Evolutionary conservation across 768 basidiomycete species (phyloP).

Genomic region (Lentinula detonsa): DNA sequence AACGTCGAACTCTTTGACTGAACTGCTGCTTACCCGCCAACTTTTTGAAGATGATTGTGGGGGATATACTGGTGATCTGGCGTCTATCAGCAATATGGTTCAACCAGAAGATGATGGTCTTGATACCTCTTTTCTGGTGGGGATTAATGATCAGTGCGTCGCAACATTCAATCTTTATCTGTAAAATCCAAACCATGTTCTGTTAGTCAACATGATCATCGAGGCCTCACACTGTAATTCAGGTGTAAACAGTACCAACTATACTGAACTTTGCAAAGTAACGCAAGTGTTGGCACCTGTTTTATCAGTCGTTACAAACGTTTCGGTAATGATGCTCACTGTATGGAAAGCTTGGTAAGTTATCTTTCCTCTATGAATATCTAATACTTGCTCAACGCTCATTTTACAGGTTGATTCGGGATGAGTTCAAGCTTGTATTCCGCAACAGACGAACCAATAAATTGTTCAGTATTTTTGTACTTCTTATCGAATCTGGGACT

Average conservation of each 20-base stretch:
- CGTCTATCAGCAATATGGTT: conserved; percentile 2
- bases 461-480: background rate
- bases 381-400: background rate
- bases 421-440: background rate
- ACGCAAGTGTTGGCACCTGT: background rate
- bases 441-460: background rate
- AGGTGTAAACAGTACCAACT: conserved; percentile 1
- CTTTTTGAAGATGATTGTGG: background rate
- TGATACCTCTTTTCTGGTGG: conserved; percentile 1
- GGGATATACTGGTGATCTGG: background rate
- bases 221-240: background rate
- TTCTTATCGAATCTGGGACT: conserved; percentile 2
- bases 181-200: background rate
- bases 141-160: conserved; percentile 1
- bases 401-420: background rate
- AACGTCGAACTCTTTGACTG: background rate
- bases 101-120: background rate
- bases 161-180: background rate
- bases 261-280: background rate
- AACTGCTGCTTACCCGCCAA: background rate
- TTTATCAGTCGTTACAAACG: background rate
- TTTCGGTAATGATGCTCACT: conserved; percentile 2
- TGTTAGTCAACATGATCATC: background rate
- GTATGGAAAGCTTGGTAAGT: background rate
- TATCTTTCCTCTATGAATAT: background rate